Evolutionary conservation across 1,139 yeast species (phyloP), one percentile per base, ranked within the genome.

Genomic region (Suhomyces bolitotheri): DNA sequence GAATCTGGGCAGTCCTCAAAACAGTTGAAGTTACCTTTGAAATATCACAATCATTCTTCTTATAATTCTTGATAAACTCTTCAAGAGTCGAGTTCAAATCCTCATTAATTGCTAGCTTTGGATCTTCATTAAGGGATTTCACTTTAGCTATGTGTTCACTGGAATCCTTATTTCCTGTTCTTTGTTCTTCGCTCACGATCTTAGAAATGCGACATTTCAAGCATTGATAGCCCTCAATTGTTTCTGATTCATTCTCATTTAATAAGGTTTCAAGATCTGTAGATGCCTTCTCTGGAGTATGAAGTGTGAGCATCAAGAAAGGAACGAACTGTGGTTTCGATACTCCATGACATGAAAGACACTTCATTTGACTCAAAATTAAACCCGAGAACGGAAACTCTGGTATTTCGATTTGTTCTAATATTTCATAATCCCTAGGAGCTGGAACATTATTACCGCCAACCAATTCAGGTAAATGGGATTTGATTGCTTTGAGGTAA

Each of bases 141-240:
- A 66, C 35, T 6, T 50, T 27, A 3, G 29, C 28, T 11, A 29
- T 16, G 2, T 25, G 11, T 8, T 28, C 27, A 10, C 22, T 16
- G 2, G 36, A 22, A 9, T 38, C 31, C 9, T 29, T 15, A 5
- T 27, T 13, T 7, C 36, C 29, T 5, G 15, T 19, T 25, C 33
- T 29, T 9, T 23, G 16, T 12, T 37, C 40, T 4, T 25, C 45
- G 43, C 66, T 66, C 7, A 79, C 47, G 17, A 83, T 77, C 13
- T 66, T 70, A 20, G 54, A 55, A 14, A 84, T 57, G 36, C 85
- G 72, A 56, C 97, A 89, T 40, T 73, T 69, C 26, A 82, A 55
- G 53, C 97, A 89, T 13, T 88, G 85, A 50, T 87, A 89, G 16
- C 83, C 96, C 31, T 78, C 83, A 28, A 89, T 87, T 1, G 78